A percentile compares a stretch with the other conserved stretches of the same genome.
phyloP scores from a whole-genome alignment of 345 rosid species.

The Eutrema japonicum region DNA sequence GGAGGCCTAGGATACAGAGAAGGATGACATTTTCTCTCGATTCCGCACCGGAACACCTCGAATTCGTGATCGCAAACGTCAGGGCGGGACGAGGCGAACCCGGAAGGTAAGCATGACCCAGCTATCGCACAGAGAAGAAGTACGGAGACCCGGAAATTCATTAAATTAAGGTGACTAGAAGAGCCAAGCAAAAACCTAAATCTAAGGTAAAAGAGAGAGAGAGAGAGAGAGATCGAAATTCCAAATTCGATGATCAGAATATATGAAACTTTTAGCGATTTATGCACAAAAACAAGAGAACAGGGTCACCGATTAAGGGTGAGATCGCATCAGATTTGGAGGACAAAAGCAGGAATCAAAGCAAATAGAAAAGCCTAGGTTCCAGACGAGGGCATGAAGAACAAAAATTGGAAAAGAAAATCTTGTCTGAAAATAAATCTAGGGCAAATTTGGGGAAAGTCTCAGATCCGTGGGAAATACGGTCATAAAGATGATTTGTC shows the following conservation, averaged over 20 bases:
- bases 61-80: conserved; percentile 53
- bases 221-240: neutral
- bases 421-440: neutral
- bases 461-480: conserved; percentile 30
- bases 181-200: conserved; percentile 10
- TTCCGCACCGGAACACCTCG: conserved; percentile 48
- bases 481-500: neutral
- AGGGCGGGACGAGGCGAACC: conserved; percentile 40
- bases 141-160: conserved; percentile 37
- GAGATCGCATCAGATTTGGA: conserved; percentile 4
- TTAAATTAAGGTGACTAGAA: neutral
- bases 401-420: neutral
- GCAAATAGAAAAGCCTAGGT: neutral
- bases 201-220: conserved; percentile 14
- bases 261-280: neutral
- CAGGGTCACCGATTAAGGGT: neutral
- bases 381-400: neutral
- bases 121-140: conserved; percentile 44
- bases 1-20: conserved; percentile 63
- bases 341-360: neutral
- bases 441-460: conserved; percentile 14
- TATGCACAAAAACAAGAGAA: neutral
- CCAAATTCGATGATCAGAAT: neutral
- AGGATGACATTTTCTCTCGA: conserved; percentile 59
- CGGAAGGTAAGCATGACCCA: conserved; percentile 42